A percentile compares a stretch with the other conserved stretches of the same genome.
These are phyloP conservation scores for Trypanosoma lewisi DNA, from an alignment of 208 protist genomes.

Conservation along the genomic window DNA sequence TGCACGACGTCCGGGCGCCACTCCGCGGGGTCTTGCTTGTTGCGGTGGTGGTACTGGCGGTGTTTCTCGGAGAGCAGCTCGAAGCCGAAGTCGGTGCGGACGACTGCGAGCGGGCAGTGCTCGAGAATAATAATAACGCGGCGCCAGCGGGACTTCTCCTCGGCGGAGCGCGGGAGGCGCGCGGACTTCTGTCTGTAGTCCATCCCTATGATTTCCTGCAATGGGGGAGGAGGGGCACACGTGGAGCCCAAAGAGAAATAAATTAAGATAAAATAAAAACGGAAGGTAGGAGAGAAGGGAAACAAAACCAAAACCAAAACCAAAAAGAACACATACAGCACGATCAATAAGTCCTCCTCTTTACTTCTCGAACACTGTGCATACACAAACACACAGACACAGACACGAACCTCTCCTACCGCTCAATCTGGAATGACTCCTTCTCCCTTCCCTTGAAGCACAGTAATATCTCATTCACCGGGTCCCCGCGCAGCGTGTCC, in stretches of 20 bases:
- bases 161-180: constrained; percentile 76
- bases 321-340: constrained; percentile 16
- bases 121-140: constrained; percentile 96
- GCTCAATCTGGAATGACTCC: constrained; percentile 78
- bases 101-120: constrained; percentile 90
- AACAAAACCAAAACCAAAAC: background rate
- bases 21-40: constrained; percentile 92
- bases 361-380: no score
- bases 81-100: constrained; percentile 93
- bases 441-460: constrained; percentile 74
- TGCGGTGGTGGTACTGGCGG: constrained; percentile 90
- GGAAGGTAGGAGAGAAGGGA: background rate
- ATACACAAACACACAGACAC: constrained; percentile 1
- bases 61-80: constrained; percentile 98
- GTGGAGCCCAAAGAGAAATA: no score
- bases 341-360: no score
- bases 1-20: constrained; percentile 98
- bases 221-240: no score
- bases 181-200: constrained; percentile 83
- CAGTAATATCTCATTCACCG: constrained; percentile 87
- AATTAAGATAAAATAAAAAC: background rate
- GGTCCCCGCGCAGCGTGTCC: constrained; percentile 87
- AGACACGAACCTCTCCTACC: constrained; percentile 21
- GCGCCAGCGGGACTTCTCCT: constrained; percentile 86
- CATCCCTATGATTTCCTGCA: constrained; percentile 30